Percentiles rank a stretch among this genome's conserved stretches.
Conservation (phyloP, 2,329 filamentous ascomycete genomes). For the Sporothrix humicola region DNA sequence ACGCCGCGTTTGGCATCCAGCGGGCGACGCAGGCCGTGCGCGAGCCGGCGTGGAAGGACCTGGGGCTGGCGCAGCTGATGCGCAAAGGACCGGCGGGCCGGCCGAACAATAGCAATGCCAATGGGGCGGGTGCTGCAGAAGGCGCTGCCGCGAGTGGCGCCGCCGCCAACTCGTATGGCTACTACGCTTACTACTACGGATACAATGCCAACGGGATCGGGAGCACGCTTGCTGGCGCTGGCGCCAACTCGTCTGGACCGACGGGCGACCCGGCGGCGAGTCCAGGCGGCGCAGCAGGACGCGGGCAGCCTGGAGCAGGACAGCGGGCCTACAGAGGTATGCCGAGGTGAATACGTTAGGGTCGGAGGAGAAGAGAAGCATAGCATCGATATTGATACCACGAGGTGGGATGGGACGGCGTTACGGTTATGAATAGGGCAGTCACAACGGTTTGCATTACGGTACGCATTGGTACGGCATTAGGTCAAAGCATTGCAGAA, state of each 20-base stretch:
- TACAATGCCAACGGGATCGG: conserved; percentile 36
- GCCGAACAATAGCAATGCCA: neutral
- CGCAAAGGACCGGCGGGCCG: conserved; percentile 40
- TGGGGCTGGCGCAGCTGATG: conserved; percentile 75
- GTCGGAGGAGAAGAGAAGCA: neutral
- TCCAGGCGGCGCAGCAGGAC: conserved; percentile 33
- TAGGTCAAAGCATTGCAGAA: neutral
- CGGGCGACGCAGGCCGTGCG: conserved; percentile 74
- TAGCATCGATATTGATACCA: conserved; percentile 7
- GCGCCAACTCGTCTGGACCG: neutral
- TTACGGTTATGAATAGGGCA: neutral
- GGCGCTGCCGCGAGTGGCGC: too few species aligned
- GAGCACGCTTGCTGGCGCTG: neutral
- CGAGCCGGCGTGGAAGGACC: conserved; percentile 79
- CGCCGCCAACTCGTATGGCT: conserved; percentile 44
- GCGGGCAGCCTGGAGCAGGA: conserved; percentile 36
- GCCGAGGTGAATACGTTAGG: conserved; percentile 27
- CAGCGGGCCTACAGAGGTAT: conserved; percentile 36
- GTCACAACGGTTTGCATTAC: too few species aligned
- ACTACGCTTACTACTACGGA: conserved; percentile 39
- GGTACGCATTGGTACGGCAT: neutral
- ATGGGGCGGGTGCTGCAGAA: too few species aligned
- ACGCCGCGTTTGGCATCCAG: conserved; percentile 85
- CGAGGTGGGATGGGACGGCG: neutral
- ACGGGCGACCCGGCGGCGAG: conserved; percentile 23